These are phyloP conservation scores for Diplotaxis tenuifolia DNA, from an alignment of 345 rosid genomes.

Conservation along the genomic window DNA sequence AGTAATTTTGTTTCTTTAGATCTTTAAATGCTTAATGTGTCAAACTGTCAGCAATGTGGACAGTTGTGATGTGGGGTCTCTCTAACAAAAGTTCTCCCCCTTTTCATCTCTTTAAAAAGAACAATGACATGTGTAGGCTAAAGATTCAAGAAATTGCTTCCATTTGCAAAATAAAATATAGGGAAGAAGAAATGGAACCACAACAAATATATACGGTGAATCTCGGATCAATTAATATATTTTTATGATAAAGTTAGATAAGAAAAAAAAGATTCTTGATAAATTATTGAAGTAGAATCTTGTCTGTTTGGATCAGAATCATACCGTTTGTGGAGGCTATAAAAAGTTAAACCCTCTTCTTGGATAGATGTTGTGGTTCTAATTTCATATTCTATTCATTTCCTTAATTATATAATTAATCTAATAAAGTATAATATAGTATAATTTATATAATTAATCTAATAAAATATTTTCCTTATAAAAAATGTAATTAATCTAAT, in stretches of 20 bases:
- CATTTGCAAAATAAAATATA: background rate
- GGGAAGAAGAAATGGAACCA: background rate
- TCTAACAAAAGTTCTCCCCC: background rate
- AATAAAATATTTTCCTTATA: too few species aligned
- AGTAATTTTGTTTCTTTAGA: background rate
- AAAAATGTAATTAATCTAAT: background rate
- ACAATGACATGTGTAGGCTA: background rate
- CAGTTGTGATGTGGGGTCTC: conserved; percentile 26
- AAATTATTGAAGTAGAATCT: conserved; percentile 18
- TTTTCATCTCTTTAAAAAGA: background rate
- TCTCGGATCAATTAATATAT: background rate
- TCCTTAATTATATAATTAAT: background rate
- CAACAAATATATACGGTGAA: background rate
- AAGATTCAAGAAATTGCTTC: background rate
- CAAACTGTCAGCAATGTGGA: conserved; percentile 9
- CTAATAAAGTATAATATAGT: too few species aligned
- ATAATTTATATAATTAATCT: too few species aligned
- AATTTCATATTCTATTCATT: background rate
- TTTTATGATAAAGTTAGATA: background rate
- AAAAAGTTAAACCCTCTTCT: conserved; percentile 10
- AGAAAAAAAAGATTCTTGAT: background rate
- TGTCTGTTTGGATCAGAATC: conserved; percentile 28
- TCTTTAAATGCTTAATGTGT: conserved; percentile 3
- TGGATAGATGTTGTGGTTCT: conserved; percentile 18
- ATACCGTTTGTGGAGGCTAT: conserved; percentile 38